Base-by-base conservation (phyloP, 164 flowering plant species). In the Nymphaea thermarum region DNA sequence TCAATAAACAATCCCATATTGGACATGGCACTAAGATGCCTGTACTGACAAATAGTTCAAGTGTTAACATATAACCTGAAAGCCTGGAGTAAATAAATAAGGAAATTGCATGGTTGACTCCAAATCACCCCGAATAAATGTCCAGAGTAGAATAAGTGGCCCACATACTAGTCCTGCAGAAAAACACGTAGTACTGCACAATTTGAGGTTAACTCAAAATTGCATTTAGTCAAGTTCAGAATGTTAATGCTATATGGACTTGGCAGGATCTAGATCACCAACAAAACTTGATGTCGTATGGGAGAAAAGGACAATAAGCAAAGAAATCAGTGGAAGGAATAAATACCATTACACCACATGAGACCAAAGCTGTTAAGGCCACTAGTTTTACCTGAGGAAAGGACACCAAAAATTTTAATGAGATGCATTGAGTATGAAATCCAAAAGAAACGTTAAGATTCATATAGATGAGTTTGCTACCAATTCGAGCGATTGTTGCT, bases 271-370 rank as follows among this genome's bases (percentile, higher is more conserved):
- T 25, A 25, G 1, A 25, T 25, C 36, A 25, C 36, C 36, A 25
- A 25, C 36, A 25, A 25, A 25, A 25, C 36, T 25, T 25, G 36
- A 25, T 25, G 36, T 25, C 36, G 36, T 47, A 47, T 3, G 12
- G 55, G 55, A 47, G 55, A 2, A 47, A 14, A 47, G 2, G 55
- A 14, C 55, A 6, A 47, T 14, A 47, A 47, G 5, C 2, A 47
- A 47, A 47, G 55, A 14, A 47, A 14, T 47, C 12, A 6, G 11
- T 47, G 12, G 55, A 47, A 3, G 55, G 36, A 25, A 25, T 25
- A 25, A 25, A 25, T 81, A 90, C 96, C 96, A 77, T 90, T 90
- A 82, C 92, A 90, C 96, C 96, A 90, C 96, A 90, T 90, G 60
- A 90, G 85, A 62, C 96, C 96, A 74, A 90, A 90, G 79, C 94